Percentiles rank a stretch among this genome's conserved stretches.
Conservation (phyloP, 208 protist species). For the Trypanosoma rangeli region DNA sequence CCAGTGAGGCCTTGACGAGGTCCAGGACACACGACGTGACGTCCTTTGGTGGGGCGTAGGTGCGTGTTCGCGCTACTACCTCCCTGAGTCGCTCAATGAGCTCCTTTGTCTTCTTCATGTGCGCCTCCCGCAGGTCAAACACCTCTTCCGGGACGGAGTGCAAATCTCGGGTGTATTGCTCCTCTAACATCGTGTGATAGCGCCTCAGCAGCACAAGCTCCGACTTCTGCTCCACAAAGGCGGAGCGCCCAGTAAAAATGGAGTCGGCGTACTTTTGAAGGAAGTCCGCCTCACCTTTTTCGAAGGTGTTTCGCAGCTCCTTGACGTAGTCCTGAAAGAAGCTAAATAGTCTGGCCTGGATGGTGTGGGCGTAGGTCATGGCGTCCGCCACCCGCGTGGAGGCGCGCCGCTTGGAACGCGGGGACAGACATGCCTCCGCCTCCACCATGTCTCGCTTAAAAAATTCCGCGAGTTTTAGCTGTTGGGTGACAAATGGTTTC, state of each 20-base stretch:
- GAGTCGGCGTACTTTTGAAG: conserved; percentile 52
- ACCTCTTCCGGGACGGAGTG: conserved; percentile 65
- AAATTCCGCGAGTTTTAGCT: conserved; percentile 77
- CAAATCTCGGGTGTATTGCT: conserved; percentile 78
- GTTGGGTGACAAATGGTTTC: conserved; percentile 72
- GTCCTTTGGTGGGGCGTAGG: conserved; percentile 51
- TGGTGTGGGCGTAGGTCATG: conserved; percentile 74
- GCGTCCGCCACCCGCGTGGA: conserved; percentile 61
- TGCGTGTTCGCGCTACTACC: conserved; percentile 52
- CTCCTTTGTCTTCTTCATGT: conserved; percentile 82
- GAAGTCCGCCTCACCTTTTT: conserved; percentile 59
- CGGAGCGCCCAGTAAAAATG: conserved; percentile 56
- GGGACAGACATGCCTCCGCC: conserved; percentile 58
- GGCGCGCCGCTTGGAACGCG: conserved; percentile 58
- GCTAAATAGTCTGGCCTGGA: conserved; percentile 59
- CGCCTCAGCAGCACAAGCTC: conserved; percentile 72
- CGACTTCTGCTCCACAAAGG: conserved; percentile 38
- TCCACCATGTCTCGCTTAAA: conserved; percentile 51
- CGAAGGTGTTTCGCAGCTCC: conserved; percentile 57
- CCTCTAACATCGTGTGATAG: conserved; percentile 70
- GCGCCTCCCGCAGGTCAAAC: conserved; percentile 80
- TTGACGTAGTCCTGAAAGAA: conserved; percentile 68
- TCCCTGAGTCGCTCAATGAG: conserved; percentile 63
- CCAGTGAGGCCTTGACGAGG: conserved; percentile 43
- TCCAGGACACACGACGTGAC: conserved; percentile 56